Evolutionary conservation across 2,329 filamentous ascomycete genomes (phyloP), one percentile per base, ranked within the genome.

Genomic region (Seiridium unicorne): DNA sequence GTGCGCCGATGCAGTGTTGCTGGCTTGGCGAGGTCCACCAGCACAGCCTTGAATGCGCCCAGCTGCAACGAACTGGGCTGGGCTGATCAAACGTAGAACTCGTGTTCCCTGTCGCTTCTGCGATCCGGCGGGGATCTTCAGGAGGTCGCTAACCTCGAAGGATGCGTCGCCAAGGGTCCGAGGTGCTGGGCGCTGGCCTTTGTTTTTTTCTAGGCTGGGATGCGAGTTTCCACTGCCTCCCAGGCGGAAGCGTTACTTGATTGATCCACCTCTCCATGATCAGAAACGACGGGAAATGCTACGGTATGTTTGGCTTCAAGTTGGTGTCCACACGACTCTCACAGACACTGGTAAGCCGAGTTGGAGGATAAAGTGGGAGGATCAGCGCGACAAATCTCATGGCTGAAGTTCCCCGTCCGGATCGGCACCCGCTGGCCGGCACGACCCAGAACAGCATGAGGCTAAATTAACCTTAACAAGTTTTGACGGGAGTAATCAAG

Each of bases 51-150:
- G 55, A 58, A 18, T 31, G 40, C 54, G 26, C 47, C 54, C n/a
- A 51, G 55, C 55, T 58, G 55, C 51, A 44, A 58, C 55, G 32
- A 42, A 35, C 55, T 58, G 49, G 55, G 55, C 55, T 51, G 55
- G 55, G 55, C 44, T 11, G 55, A 58, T 58, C 55, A 58, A 58
- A 58, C 55, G 44, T 10, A 36, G 18, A 44, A 26, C 26, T 58
- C n/a, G 55, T 51, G 31, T 49, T 36, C 55, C 55, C 44, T n/a
- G 55, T 49, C 32, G 11, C n/a, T 58, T 36, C 32, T 38, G 44
- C 34, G 18, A 34, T 42, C 31, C n/a, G 44, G 46, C 55, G 51
- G 55, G 55, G 55, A 58, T 58, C 40, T 13, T 58, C 55, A 58
- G 55, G 55, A 44, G 55, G 55, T 51, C 36, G 35, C 55, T 47